These are phyloP conservation scores for Rubia peregrina DNA, from an alignment of 305 asterid species.

Conservation along the genomic window DNA sequence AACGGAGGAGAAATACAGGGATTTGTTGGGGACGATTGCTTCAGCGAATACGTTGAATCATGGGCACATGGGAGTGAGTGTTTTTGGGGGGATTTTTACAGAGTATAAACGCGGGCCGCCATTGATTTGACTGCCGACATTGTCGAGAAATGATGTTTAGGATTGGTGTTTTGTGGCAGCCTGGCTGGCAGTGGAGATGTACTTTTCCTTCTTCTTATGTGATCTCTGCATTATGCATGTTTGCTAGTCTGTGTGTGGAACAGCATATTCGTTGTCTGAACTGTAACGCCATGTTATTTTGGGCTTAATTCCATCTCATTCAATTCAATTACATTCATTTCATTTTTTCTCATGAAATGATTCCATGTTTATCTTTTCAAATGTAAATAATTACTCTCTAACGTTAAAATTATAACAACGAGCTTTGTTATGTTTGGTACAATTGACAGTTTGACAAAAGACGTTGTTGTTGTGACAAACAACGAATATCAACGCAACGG, in stretches of 20 bases:
- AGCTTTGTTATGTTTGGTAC: too few relatives aligned
- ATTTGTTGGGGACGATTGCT: not conserved
- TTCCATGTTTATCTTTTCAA: too few relatives aligned
- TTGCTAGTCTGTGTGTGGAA: not conserved
- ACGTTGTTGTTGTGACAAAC: too few relatives aligned
- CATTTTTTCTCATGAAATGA: too few relatives aligned
- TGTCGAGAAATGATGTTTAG: not conserved
- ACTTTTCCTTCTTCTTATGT: not conserved
- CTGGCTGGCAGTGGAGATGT: not conserved
- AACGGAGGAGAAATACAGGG: not conserved
- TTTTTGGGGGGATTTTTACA: slow-evolving; percentile 12
- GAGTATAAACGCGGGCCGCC: slow-evolving; percentile 21
- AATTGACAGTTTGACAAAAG: too few relatives aligned
- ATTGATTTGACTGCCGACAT: slow-evolving; percentile 25
- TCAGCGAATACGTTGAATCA: slow-evolving; percentile 11
- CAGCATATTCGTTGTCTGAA: not conserved
- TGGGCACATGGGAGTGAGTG: slow-evolving; percentile 34
- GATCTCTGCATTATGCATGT: not conserved
- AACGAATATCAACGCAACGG: too few relatives aligned
- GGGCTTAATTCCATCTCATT: too few relatives aligned
- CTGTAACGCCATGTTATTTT: too few relatives aligned
- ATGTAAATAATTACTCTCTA: too few relatives aligned
- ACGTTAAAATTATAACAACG: too few relatives aligned
- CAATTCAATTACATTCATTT: too few relatives aligned
- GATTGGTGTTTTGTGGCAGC: not conserved